Evolutionary conservation across 148 eudicot species (phyloP).

Genomic region (Cornus kousa): DNA sequence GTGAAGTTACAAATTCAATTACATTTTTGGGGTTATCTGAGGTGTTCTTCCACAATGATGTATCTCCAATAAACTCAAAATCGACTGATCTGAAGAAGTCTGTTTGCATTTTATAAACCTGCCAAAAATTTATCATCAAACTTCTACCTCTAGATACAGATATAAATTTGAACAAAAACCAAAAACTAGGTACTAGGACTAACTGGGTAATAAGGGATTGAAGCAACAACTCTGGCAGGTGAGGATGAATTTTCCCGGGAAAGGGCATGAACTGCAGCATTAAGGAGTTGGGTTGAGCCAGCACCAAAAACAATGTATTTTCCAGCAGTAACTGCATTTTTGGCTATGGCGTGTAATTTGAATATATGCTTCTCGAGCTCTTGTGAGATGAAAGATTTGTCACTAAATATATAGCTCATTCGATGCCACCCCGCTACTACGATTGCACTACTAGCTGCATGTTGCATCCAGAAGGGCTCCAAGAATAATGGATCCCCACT

Average conservation of each 20-base stretch:
- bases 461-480: conserved; percentile 73
- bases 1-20: conserved; percentile 62
- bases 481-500: conserved; percentile 69
- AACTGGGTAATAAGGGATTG: conserved; percentile 57
- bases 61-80: conserved; percentile 54
- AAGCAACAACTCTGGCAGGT: conserved; percentile 47
- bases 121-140: background rate
- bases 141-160: no score
- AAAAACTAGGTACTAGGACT: background rate
- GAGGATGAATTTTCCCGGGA: conserved; percentile 36
- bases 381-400: conserved; percentile 24
- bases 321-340: conserved; percentile 57
- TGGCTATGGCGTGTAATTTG: conserved; percentile 41
- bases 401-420: conserved; percentile 47
- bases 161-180: background rate
- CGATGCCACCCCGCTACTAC: conserved; percentile 73
- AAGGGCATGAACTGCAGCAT: conserved; percentile 70
- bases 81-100: conserved; percentile 35
- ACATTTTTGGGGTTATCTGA: conserved; percentile 9
- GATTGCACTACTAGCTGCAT: conserved; percentile 54
- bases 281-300: conserved; percentile 63
- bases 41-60: conserved; percentile 40
- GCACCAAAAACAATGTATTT: conserved; percentile 53
- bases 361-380: conserved; percentile 47
- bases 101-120: conserved; percentile 54